Evolutionary conservation across 345 rosid genomes (phyloP).

Genomic region (Pugionium cornutum): DNA sequence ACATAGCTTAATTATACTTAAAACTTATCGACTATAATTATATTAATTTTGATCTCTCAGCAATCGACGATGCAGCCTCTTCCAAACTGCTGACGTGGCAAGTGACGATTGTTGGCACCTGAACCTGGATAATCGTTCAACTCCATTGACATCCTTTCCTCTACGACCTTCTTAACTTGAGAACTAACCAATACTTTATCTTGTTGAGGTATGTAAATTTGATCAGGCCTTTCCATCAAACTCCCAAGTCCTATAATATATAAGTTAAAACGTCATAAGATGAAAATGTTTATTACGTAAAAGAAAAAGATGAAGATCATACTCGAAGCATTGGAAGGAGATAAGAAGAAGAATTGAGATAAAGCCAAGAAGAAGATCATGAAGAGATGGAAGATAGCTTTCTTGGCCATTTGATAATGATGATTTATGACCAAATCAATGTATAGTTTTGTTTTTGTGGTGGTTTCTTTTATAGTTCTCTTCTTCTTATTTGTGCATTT

Average conservation of each 20-base stretch:
- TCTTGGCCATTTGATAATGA: conserved; percentile 45
- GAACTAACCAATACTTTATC: conserved; percentile 29
- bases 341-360: conserved; percentile 38
- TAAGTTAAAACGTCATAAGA: not conserved
- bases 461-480: conserved; percentile 21
- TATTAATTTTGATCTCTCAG: conserved; percentile 4
- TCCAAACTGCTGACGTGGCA: conserved; percentile 45
- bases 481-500: conserved; percentile 14
- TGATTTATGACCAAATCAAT: conserved; percentile 9
- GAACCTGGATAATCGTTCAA: conserved; percentile 70
- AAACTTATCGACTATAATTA: not conserved
- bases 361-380: conserved; percentile 42
- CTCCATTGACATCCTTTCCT: conserved; percentile 46
- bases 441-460: conserved; percentile 14
- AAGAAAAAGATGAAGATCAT: not conserved
- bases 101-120: conserved; percentile 77
- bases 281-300: not conserved
- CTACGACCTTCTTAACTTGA: conserved; percentile 15
- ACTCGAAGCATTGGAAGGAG: conserved; percentile 35
- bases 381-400: conserved; percentile 39
- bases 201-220: conserved; percentile 12
- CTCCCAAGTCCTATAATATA: conserved; percentile 45
- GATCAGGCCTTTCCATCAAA: conserved; percentile 37
- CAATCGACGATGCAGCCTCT: conserved; percentile 48
- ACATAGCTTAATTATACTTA: not conserved